Conservation (phyloP, 164 flowering plant genomes). For the Liriodendron chinense region DNA sequence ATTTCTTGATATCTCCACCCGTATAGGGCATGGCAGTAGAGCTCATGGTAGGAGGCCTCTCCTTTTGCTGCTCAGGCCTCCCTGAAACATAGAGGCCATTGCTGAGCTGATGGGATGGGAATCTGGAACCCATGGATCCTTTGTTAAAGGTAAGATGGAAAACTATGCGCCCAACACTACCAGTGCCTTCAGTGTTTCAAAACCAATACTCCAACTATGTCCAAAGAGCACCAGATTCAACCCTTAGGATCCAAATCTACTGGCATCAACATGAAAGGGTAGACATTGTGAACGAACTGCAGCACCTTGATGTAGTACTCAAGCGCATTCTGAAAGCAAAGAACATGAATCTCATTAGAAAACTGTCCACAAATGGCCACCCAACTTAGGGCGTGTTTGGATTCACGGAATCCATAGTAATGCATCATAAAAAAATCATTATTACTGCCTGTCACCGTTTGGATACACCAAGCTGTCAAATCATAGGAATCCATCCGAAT, state of each 20-base stretch:
- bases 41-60: conserved; percentile 80
- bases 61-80: conserved; percentile 92
- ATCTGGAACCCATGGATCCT: conserved; percentile 81
- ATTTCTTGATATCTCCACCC: conserved; percentile 96
- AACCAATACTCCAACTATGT: background rate
- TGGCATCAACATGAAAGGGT: background rate
- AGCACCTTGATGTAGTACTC: conserved; percentile 7
- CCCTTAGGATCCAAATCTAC: background rate
- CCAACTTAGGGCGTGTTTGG: too few species aligned
- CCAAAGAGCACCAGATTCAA: conserved; percentile 4
- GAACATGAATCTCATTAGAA: conserved; percentile 3
- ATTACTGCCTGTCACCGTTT: too few species aligned
- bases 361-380: background rate
- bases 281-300: background rate
- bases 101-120: conserved; percentile 91
- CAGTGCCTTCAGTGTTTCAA: background rate
- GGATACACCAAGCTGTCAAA: too few species aligned
- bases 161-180: background rate
- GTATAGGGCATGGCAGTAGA: conserved; percentile 92
- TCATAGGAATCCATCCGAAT: too few species aligned
- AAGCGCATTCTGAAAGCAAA: conserved; percentile 15
- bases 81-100: conserved; percentile 93
- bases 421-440: too few species aligned
- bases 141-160: background rate
- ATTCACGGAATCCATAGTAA: too few species aligned